A percentile compares a stretch with the other conserved stretches of the same genome.
Evolutionary conservation across 768 basidiomycete genomes (phyloP).

Genomic region (Porphyrellus cyaneotinctus): DNA sequence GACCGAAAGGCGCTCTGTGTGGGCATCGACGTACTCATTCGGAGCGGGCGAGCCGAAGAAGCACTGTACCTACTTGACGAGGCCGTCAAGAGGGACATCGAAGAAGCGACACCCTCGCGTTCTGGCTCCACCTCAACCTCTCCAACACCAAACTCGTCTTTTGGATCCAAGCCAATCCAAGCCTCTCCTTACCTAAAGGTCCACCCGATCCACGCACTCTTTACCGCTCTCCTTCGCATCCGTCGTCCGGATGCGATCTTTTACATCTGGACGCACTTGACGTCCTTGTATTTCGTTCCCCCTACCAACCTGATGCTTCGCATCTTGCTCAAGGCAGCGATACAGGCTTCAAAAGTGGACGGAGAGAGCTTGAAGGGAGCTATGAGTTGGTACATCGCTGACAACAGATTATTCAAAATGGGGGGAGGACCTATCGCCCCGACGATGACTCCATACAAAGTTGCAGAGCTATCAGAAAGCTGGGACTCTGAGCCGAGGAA

Average conservation of each 20-base stretch:
- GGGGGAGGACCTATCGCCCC: constrained; percentile 14
- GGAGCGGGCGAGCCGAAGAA: constrained; percentile 38
- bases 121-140: not conserved
- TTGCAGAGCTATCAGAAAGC: not conserved
- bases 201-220: constrained; percentile 40
- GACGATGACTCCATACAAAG: not conserved
- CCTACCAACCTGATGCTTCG: constrained; percentile 56
- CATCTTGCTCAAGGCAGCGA: constrained; percentile 57
- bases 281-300: constrained; percentile 49
- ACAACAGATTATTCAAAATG: constrained; percentile 18
- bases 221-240: constrained; percentile 45
- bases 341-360: constrained; percentile 49
- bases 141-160: not conserved
- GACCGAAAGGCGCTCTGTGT: constrained; percentile 47
- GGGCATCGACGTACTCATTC: constrained; percentile 49
- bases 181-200: constrained; percentile 18
- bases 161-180: not conserved
- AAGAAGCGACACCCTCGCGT: not conserved
- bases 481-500: not conserved
- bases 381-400: constrained; percentile 31
- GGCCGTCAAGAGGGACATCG: constrained; percentile 26
- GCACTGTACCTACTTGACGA: constrained; percentile 52
- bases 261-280: constrained; percentile 65
- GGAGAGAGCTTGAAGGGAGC: constrained; percentile 49
- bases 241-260: constrained; percentile 63